Evolutionary conservation across 345 rosid genomes (phyloP).

Genomic region (Salix purpurea): DNA sequence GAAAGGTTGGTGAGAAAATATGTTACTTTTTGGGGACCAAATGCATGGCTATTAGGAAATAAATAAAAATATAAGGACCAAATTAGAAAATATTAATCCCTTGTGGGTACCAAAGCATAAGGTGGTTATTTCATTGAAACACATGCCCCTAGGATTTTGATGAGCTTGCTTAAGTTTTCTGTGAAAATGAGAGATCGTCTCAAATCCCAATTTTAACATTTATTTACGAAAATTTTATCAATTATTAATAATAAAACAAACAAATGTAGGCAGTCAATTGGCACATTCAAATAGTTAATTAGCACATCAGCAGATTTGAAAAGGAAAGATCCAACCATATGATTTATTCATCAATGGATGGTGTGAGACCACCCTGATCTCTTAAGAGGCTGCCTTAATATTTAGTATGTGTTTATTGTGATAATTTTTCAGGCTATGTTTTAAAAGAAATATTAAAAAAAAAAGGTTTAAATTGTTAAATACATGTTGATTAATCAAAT

Average conservation of each 20-base stretch:
- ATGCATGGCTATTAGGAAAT: not conserved
- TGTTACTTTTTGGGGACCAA: not conserved
- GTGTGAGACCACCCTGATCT: not conserved
- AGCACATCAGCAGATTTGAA: not conserved
- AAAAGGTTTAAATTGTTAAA: too few species aligned
- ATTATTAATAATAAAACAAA: not conserved
- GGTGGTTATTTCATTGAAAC: not conserved
- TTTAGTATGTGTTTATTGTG: too few species aligned
- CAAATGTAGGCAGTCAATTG: not conserved
- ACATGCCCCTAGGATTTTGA: not conserved
- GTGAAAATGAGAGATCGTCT: not conserved
- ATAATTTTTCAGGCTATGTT: accelerated
- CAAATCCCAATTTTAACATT: not conserved
- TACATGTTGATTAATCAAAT: too few species aligned
- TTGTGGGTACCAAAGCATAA: not conserved
- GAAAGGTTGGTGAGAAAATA: not conserved
- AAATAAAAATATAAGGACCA: not conserved
- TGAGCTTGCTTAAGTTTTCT: not conserved
- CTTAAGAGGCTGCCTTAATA: not conserved
- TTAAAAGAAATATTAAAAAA: too few species aligned
- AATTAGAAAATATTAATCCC: not conserved
- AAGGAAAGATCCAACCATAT: not conserved
- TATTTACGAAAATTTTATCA: too few species aligned
- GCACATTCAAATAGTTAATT: not conserved
- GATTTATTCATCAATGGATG: not conserved